phyloP scores from a whole-genome alignment of 179 eudicot genomes.

The Camellia oleifera region DNA sequence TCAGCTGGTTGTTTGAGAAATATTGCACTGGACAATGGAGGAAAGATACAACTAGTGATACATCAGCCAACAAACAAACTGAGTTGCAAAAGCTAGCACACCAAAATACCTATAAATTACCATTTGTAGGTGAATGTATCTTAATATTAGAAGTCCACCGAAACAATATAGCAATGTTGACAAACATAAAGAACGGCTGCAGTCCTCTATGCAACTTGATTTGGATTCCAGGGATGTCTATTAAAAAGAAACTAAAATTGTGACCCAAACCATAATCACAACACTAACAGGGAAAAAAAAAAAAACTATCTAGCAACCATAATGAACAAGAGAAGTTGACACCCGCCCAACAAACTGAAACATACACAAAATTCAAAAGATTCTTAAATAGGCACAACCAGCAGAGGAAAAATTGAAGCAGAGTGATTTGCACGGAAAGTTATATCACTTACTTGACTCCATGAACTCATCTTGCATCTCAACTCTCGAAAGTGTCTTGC shows the following conservation, averaged over 20 bases:
- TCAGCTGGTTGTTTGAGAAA: too few species aligned
- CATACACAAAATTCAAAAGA: not conserved
- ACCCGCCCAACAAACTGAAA: not conserved
- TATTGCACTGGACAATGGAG: too few species aligned
- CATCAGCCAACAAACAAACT: too few species aligned
- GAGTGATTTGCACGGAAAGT: not conserved
- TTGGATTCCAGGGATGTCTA: not conserved
- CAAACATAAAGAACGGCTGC: too few species aligned
- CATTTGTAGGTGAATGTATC: not conserved
- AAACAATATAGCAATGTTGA: not conserved
- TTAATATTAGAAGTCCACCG: not conserved
- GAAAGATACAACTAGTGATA: too few species aligned
- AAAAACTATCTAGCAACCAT: not conserved
- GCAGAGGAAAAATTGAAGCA: not conserved
- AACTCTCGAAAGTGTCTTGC: not conserved
- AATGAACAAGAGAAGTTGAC: not conserved
- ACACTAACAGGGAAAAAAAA: too few species aligned
- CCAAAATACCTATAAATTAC: too few species aligned
- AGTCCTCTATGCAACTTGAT: not conserved
- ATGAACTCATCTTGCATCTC: not conserved
- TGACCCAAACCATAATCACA: not conserved
- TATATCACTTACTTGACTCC: not conserved
- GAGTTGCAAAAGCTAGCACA: too few species aligned
- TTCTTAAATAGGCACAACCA: not conserved
- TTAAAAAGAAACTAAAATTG: not conserved